Base-by-base conservation (phyloP, 306 rosid species). In the Sesbania bispinosa region DNA sequence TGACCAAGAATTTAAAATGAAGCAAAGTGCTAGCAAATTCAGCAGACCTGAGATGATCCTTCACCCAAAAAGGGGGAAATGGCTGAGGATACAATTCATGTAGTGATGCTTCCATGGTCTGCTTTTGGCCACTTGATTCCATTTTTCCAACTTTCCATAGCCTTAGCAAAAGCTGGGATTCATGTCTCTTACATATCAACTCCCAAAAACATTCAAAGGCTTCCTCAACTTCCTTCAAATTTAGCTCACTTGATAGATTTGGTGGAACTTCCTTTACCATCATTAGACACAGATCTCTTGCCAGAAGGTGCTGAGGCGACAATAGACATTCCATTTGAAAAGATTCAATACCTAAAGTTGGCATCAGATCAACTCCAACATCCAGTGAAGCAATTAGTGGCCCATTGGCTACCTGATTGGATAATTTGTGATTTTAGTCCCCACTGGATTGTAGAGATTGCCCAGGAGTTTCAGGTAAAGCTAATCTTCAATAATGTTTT, bases 1-100 rank as follows among this genome's bases (percentile, higher is more conserved):
- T 23, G 16, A 53, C 35, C 61, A 53, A 4, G 1, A 5, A 53
- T 24, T 53, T 53, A 53, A 10, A 53, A 3, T 23, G 35, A 53
- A 53, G 61, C 61, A 23, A 51, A 51, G 58, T 20, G 58, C 32
- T 21, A 9, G 30, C 58, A 51, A 3, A 35, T 18, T 29, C 29
- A 62, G 68, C 10, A 20, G 7, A 38, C 19, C n/a, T n/a, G n/a
- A n/a, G n/a, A n/a, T 27, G 70, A 80, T 81, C 92, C 84, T 85
- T 89, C 78, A 89, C 81, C 80, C 85, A 71, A 58, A 20, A 20
- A 14, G 29, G 2, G 20, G 11, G 16, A 77, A 63, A 78, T 71
- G 82, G 74, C 36, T 10, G 77, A 60, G 46, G 51, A 66, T 4
- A 19, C 36, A 43, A n/a, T 51, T 52, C 72, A 67, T 9, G 77